Evolutionary conservation across 169 alveolate species (phyloP).

Genomic region (Theileria parva): DNA sequence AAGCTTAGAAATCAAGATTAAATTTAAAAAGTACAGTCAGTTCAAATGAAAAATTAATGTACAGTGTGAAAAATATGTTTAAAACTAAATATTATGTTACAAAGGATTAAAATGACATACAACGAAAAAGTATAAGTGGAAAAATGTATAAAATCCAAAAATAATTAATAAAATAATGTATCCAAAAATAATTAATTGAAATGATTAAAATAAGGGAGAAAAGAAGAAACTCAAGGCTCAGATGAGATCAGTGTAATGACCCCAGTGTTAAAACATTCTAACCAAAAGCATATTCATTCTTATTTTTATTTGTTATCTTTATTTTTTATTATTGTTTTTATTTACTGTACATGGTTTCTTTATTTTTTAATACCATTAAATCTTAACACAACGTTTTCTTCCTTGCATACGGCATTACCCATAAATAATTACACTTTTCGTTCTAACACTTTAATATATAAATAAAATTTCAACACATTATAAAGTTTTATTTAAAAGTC

Average conservation of each 20-base stretch:
- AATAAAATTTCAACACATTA: no score
- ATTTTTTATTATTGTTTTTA: no score
- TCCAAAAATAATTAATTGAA: not conserved
- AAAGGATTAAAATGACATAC: not conserved
- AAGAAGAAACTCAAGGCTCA: not conserved
- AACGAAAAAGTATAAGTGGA: not conserved
- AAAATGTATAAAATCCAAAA: not conserved
- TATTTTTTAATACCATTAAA: no score
- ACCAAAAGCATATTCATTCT: not conserved
- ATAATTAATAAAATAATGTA: not conserved
- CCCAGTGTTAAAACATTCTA: not conserved
- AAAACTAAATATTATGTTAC: not conserved
- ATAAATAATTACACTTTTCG: not conserved
- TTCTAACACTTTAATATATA: not conserved
- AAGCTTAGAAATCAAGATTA: not conserved
- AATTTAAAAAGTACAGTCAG: not conserved
- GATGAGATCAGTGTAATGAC: not conserved
- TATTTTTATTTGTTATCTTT: not conserved
- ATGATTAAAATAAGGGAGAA: not conserved
- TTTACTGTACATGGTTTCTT: not conserved
- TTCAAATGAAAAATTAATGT: not conserved
- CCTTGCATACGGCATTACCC: not conserved
- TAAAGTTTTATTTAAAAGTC: not conserved
- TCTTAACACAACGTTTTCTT: not conserved
- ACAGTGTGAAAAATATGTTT: conserved; percentile 3